Base-by-base conservation (phyloP, 768 basidiomycete species). In the Mycena galopus region DNA sequence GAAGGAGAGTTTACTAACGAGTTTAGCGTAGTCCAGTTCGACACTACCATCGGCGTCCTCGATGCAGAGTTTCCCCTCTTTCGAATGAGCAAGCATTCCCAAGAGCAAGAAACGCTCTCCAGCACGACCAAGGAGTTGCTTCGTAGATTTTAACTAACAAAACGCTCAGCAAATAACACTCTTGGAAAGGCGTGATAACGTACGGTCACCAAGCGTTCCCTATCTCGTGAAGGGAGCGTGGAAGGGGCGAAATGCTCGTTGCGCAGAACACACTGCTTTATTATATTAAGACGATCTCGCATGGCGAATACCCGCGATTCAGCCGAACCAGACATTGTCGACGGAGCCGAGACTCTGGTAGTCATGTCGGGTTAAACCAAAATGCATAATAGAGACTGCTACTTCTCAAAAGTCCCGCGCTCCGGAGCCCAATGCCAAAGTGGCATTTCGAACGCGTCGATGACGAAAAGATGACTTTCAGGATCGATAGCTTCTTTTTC, bases 201-300 rank as follows among this genome's bases (percentile, higher is more conserved):
- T 78, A 95, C 96, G 73, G 97, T 98, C 56, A 99, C 92, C 67
- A 98, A 91, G 67, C 91, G 91, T 72, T 93, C 92, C 69, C 96
- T 86, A 81, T 99, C 95, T 63, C 92, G 90, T 19, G 96, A 96
- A 50, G 96, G 94, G 44, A 99, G 82, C 0, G 96, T 96, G 8
- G 97, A 97, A 3, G 98, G 97, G 2, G 96, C 96, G 82, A 99
- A 99, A 81, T 99, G 96, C 79, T 99, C 98, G 78, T 98, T 99
- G 47, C 98, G 88, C 44, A 98, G 84, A 32, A 99, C 91, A 77
- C 95, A 93, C 83, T 99, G 97, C 79, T 92, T 94, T 77, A 99
- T 96, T 61, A 99, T 91, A 79, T 95, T 90, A 73, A 97, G 87
- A 60, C 97, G 86, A 80, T 99, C 94, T 37, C 97, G 89, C 30